Percentiles rank a stretch among this genome's conserved stretches.
Evolutionary conservation across 164 flowering plant species (phyloP).

Genomic region (Aristolochia contorta): DNA sequence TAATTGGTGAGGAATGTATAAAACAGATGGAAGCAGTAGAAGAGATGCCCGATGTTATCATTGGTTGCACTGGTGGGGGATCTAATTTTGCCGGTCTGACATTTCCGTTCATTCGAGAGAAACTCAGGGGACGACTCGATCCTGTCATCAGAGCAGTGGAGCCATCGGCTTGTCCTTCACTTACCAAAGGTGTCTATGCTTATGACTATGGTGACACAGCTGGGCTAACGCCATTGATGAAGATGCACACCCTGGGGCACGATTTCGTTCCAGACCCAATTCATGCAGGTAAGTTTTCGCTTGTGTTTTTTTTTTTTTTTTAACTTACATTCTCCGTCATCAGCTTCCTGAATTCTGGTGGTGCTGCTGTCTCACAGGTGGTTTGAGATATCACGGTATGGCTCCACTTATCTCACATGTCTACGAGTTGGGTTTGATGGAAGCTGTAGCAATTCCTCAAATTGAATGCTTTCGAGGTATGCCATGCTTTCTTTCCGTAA

Average conservation of each 20-base stretch:
- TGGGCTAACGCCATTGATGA: conserved; percentile 90
- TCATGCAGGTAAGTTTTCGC: conserved; percentile 68
- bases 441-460: conserved; percentile 80
- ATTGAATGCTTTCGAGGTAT: conserved; percentile 84
- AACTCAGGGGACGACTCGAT: conserved; percentile 65
- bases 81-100: conserved; percentile 88
- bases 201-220: conserved; percentile 97
- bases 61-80: conserved; percentile 96
- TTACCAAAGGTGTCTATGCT: conserved; percentile 85
- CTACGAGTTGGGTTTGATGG: conserved; percentile 79
- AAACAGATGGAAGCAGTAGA: conserved; percentile 87
- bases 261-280: conserved; percentile 96
- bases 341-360: neutral
- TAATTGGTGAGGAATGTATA: conserved; percentile 92
- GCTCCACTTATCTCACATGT: conserved; percentile 91
- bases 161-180: conserved; percentile 89
- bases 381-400: conserved; percentile 97
- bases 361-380: conserved; percentile 36
- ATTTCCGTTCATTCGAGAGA: conserved; percentile 88
- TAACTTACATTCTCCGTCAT: neutral
- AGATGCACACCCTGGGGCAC: conserved; percentile 99
- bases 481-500: neutral
- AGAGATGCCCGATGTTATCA: conserved; percentile 82
- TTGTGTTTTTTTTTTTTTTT: too few relatives aligned
- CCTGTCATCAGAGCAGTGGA: conserved; percentile 87